Conservation (phyloP, 208 protist species). For the Trypanosoma mega region DNA sequence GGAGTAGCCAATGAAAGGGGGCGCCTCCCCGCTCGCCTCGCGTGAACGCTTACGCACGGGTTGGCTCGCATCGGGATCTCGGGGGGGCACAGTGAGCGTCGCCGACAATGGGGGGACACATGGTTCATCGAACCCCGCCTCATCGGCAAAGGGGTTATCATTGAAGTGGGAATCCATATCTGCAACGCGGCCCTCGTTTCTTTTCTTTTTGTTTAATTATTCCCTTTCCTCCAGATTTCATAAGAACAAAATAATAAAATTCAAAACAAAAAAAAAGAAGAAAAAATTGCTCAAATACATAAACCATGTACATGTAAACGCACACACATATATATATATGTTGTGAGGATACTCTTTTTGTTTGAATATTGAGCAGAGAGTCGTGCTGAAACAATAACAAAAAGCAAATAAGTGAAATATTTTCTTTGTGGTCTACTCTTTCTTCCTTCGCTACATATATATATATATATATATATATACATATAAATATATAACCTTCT, state of each 20-base stretch:
- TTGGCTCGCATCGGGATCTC: too few species aligned
- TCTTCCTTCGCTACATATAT: too few species aligned
- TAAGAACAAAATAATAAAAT: constrained; percentile 5
- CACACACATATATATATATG: constrained; percentile 4
- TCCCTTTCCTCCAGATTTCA: constrained; percentile 2
- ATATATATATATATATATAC: constrained; percentile 34
- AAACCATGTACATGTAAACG: constrained; percentile 31
- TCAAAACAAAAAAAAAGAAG: constrained; percentile 21
- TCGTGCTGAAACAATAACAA: too few species aligned
- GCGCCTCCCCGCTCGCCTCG: neutral
- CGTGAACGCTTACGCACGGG: neutral
- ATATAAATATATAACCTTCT: constrained; percentile 6
- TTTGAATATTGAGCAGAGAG: too few species aligned
- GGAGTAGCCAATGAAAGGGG: constrained; percentile 23
- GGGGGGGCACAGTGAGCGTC: neutral
- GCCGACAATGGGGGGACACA: too few species aligned
- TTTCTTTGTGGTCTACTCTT: too few species aligned
- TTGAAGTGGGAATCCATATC: constrained; percentile 22
- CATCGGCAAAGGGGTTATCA: constrained; percentile 24
- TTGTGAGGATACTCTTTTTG: too few species aligned
- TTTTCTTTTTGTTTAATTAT: constrained; percentile 1
- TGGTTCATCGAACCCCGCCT: neutral
- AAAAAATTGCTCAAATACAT: constrained; percentile 22
- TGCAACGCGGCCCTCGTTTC: neutral
- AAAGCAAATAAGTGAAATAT: too few species aligned